A percentile compares a stretch with the other conserved stretches of the same genome.
These are phyloP conservation scores for Solanum aculeatissimum DNA, from an alignment of 305 asterid genomes.

Conservation along the genomic window DNA sequence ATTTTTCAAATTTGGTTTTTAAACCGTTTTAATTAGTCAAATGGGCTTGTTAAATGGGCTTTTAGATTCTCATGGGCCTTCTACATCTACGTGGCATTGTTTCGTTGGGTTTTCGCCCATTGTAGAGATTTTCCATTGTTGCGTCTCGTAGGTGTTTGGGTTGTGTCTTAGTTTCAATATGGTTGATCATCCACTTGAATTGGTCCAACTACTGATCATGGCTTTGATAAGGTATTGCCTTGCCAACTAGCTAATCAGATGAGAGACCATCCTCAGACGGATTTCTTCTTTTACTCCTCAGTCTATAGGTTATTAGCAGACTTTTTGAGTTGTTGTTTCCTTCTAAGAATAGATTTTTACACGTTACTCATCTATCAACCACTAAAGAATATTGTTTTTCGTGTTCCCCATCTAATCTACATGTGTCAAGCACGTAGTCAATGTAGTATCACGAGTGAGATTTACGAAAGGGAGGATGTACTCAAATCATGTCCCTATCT, in stretches of 20 bases:
- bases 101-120: background rate
- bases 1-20: background rate
- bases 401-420: no score
- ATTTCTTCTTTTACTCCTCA: no score
- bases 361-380: no score
- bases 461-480: background rate
- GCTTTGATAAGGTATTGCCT: background rate
- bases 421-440: background rate
- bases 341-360: no score
- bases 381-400: no score
- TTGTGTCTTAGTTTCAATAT: background rate
- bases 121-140: no score
- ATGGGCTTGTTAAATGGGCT: background rate
- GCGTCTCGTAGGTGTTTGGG: background rate
- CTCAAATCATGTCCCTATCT: fast-evolving
- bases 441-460: no score
- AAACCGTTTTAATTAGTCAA: background rate
- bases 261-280: background rate
- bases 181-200: no score
- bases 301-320: no score
- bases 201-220: no score
- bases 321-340: no score
- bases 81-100: background rate
- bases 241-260: background rate
- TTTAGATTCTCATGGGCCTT: background rate